A percentile compares a stretch with the other conserved stretches of the same genome.
Evolutionary conservation across 495 filamentous ascomycete species (phyloP).

Genomic region (Pyrenopolyporus hunteri): DNA sequence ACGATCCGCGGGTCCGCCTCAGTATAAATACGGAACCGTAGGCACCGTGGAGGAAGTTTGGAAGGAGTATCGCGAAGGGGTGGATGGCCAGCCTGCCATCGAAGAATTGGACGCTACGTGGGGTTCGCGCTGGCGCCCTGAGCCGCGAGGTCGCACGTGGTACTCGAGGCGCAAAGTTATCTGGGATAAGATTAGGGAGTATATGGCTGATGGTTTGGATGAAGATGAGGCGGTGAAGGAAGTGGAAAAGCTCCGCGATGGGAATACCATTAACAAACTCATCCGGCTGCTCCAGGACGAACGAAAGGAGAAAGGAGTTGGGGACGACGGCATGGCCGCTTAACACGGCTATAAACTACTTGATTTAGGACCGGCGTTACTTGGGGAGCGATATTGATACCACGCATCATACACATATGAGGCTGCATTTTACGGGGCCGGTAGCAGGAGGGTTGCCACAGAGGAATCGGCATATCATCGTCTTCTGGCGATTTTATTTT

Average conservation of each 20-base stretch:
- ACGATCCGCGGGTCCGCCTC: slow-evolving; percentile 35
- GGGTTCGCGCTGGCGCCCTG: slow-evolving; percentile 44
- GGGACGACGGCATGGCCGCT: slow-evolving; percentile 26
- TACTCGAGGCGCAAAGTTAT: slow-evolving; percentile 46
- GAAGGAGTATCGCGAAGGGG: slow-evolving; percentile 45
- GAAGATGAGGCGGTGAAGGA: slow-evolving; percentile 42
- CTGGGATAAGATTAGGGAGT: slow-evolving; percentile 46
- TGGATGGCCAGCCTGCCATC: slow-evolving; percentile 44
- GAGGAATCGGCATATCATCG: slow-evolving; percentile 24
- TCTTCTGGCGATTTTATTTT: slow-evolving; percentile 12
- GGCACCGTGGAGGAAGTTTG: slow-evolving; percentile 45
- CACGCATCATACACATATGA: slow-evolving; percentile 39
- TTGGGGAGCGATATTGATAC: slow-evolving; percentile 38
- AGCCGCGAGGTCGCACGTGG: slow-evolving; percentile 45
- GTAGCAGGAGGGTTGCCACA: slow-evolving; percentile 18
- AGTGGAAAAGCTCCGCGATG: slow-evolving; percentile 42
- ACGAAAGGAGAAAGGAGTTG: slow-evolving; percentile 41
- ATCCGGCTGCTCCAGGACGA: slow-evolving; percentile 46
- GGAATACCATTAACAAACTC: slow-evolving; percentile 44
- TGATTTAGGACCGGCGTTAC: slow-evolving; percentile 36
- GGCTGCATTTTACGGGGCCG: slow-evolving; percentile 35
- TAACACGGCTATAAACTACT: slow-evolving; percentile 21
- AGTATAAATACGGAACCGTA: slow-evolving; percentile 43
- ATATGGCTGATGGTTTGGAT: slow-evolving; percentile 41
- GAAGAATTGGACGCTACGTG: slow-evolving; percentile 43